Base-by-base conservation (phyloP, 2,329 filamentous ascomycete species). In the Talaromyces marneffei region DNA sequence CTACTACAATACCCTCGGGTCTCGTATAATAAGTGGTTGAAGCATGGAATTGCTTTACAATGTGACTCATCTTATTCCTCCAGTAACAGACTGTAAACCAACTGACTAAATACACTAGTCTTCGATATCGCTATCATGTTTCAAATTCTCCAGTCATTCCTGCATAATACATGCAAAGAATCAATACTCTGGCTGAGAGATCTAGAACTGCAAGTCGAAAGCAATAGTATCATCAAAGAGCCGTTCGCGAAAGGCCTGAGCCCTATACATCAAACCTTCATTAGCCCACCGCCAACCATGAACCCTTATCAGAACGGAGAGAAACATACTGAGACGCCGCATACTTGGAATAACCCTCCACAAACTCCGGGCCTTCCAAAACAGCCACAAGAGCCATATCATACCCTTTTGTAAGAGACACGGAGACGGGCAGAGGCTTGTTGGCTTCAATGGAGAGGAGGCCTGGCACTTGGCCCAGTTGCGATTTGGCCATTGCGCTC, bases 321-420 rank as follows among this genome's bases (percentile, higher is more conserved):
- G 29, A 46, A 56, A 72, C 75, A 59, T 70, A 80, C 78, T 75
- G 73, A 61, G 76, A 62, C 69, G 77, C 77, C 48, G 78, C 78
- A 70, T 80, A 79, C 50, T 67, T 67, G 3, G 75, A 77, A 70
- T 80, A 81, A 9, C 69, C 71, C 52, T 70, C 68, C 4, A 80
- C 65, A 68, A 79, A 70, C 37, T 77, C 76, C 2, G 72, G 63
- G 44, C 74, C 76, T 63, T 80, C 78, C 65, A 81, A 61, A 5
- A 79, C 70, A 4, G 78, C 78, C n/a, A 81, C 73, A 10, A 81
- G 63, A 2, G 74, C 78, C 71, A 78, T 72, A 66, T 80, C 69
- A 60, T 75, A 81, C 0, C 78, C 79, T 58, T 79, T 73, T 20
- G 76, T 73, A 39, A 78, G 71, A 33, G 75, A 69, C 4, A 78